Evolutionary conservation across 1,284 basidiomycete genomes (phyloP), one percentile per base, ranked within the genome.

Genomic region (Apiotrichum brassicae): DNA sequence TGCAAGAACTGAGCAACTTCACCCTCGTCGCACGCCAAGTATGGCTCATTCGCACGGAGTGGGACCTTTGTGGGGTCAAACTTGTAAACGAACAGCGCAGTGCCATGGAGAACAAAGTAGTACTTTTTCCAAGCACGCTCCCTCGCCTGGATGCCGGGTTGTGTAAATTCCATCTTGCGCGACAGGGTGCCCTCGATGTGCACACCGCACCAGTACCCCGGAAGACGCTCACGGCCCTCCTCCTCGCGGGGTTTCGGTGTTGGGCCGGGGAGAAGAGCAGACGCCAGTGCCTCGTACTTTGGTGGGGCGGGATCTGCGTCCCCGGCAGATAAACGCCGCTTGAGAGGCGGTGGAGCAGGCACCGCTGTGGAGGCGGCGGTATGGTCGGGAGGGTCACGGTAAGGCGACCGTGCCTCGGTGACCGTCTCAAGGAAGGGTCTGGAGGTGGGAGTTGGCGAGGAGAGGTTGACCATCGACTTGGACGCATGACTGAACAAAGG

Each of bases 51-150:
- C 19, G 39, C 33, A 20, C 54, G 54, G 16, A 77, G 61, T 4
- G 73, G 72, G 55, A 74, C 68, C 47, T 70, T 73, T 49, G 72
- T 67, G 6, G 76, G 72, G 54, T 79, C 77, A 51, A 81, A 82
- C 61, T 83, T 82, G 77, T 92, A 98, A 49, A 97, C 79, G 54
- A 81, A 80, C 65, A 98, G 83, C 57, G 79, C 78, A 6, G 94
- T 98, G 34, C 94, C 95, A 65, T 97, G 90, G 35, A 99, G 74
- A 57, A 95, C 88, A 69, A 91, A 88, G 63, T 94, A 81, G 53
- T 85, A 82, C 45, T 87, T 78, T 58, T 85, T 82, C 94, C 94
- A 99, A 64, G 88, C 88, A 32, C 95, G 79, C 65, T 97, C 91
- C 65, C 79, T 82, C 16, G 92, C 84, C 68, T 94, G 89, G 3